Evolutionary conservation across 208 protist genomes (phyloP), one percentile per base, ranked within the genome.

Genomic region (Trypanosoma boissoni): DNA sequence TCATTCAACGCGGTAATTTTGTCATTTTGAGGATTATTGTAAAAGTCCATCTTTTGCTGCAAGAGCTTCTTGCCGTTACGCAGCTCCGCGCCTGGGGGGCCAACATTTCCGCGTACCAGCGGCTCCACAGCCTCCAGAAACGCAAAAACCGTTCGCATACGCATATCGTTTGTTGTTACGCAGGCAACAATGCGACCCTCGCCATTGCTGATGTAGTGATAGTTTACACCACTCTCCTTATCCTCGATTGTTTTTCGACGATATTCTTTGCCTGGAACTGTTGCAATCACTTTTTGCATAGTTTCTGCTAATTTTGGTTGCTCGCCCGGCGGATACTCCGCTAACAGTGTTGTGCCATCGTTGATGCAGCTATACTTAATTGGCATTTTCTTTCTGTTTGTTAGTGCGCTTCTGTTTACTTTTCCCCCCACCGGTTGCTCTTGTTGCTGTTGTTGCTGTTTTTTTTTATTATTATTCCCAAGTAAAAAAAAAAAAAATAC

Each of bases 41-140:
- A 96, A 72, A 94, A 96, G 58, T 96, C 89, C 84, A 93, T 92
- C 75, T 96, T 96, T 64, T 96, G 83, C 74, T 91, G 86, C 9
- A 96, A 76, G 23, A 96, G 78, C 64, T 96, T 96, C 70, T 88
- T 93, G 31, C 82, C 86, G 44, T 96, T 96, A 44, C 86, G 81
- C 9, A 93, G 64, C 62, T 93, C 86, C 14, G 71, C 42, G 2
- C 80, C 84, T 23, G 79, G 72, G 1, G 71, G 57, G 27, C 76
- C 75, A 12, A 60, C 67, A 16, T 44, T 67, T 28, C 73, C 72
- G 3, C 86, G 84, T 7, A 95, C 82, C 8, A 92, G 74, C 16
- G 86, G 84, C 74, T 96, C 89, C 26, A 96, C 84, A 3, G 84
- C 86, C 59, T 96, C 89, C 8, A 96, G 78, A 65, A 96, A 96